Evolutionary conservation across 139 green algal genomes (phyloP), one percentile per base, ranked within the genome.

Genomic region (Micromonas commoda): DNA sequence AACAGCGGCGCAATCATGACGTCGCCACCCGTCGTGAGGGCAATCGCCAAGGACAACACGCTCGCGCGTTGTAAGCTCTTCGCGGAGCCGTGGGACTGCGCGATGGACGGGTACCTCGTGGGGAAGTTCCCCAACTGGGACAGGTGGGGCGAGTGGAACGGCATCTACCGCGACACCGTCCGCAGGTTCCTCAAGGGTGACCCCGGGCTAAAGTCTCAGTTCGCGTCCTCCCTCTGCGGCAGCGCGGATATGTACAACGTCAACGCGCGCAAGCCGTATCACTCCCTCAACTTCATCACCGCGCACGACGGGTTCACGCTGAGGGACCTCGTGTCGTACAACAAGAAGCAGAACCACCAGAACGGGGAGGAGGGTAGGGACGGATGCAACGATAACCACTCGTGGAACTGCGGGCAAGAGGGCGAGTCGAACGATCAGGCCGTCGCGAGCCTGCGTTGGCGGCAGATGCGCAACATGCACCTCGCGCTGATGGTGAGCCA

Each of bases 81-180:
- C 65, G 90, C 95, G 0, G 95, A 99, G 87, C 94, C 95, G 2
- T 99, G 95, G 95, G 95, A 99, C 84, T 97, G 92, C 76, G 95
- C 94, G 75, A 93, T 92, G 0, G 88, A 98, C 20, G 9, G 9
- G 45, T 96, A 97, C 85, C 95, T 97, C 87, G 94, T 96, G 54
- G 53, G 82, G 1, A 71, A 21, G 23, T 88, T 89, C 73, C 95
- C 95, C 13, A 95, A 97, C 81, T 97, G 92, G 88, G 92, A 96
- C 77, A 65, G 90, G 51, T 99, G 95, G 95, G 82, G 87, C 0
- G 95, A 99, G 85, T 99, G 95, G 95, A 99, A 99, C 77, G 95
- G 95, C 29, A 83, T 84, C 28, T 99, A 96, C 86, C 86, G 95
- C 3, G 95, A 99, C 86, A 86, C 89, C 6, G 87, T 96, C 35